Percentiles rank a stretch among this genome's conserved stretches.
Evolutionary conservation across 768 basidiomycete genomes (phyloP).

Genomic region (Fomitopsis pulvina): DNA sequence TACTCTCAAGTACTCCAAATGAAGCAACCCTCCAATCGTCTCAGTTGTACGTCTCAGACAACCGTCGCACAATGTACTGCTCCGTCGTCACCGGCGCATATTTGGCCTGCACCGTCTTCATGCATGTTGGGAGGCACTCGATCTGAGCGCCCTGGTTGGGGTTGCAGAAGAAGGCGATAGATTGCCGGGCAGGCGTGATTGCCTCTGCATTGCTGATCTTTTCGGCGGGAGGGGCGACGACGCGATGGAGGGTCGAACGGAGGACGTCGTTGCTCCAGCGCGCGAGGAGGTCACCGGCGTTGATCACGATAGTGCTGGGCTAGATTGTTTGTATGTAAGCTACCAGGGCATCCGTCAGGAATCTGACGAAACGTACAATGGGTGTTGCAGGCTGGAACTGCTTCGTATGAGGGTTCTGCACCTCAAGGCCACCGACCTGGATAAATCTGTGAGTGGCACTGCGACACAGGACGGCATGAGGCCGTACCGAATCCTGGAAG

Average conservation of each 20-base stretch:
- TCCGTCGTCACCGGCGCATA: slow-evolving; percentile 70
- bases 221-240: slow-evolving; percentile 62
- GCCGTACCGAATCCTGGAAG: slow-evolving; percentile 67
- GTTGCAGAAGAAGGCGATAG: slow-evolving; percentile 85
- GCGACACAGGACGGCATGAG: neutral
- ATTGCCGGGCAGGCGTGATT: slow-evolving; percentile 64
- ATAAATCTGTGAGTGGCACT: neutral
- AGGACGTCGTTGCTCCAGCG: slow-evolving; percentile 82
- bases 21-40: neutral
- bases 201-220: slow-evolving; percentile 41
- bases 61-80: slow-evolving; percentile 68
- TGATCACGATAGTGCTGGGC: slow-evolving; percentile 79
- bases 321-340: slow-evolving; percentile 21
- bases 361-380: slow-evolving; percentile 43
- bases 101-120: slow-evolving; percentile 47
- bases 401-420: slow-evolving; percentile 73
- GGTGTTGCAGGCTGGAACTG: slow-evolving; percentile 67
- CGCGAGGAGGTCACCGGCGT: slow-evolving; percentile 73
- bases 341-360: neutral
- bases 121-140: slow-evolving; percentile 62
- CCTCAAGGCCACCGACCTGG: slow-evolving; percentile 75
- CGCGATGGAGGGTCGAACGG: slow-evolving; percentile 76
- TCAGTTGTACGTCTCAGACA: slow-evolving; percentile 25
- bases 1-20: too few relatives aligned
- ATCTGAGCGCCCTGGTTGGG: slow-evolving; percentile 67